These are phyloP conservation scores for Populus pruinosa DNA, from an alignment of 345 rosid genomes.

Conservation along the genomic window DNA sequence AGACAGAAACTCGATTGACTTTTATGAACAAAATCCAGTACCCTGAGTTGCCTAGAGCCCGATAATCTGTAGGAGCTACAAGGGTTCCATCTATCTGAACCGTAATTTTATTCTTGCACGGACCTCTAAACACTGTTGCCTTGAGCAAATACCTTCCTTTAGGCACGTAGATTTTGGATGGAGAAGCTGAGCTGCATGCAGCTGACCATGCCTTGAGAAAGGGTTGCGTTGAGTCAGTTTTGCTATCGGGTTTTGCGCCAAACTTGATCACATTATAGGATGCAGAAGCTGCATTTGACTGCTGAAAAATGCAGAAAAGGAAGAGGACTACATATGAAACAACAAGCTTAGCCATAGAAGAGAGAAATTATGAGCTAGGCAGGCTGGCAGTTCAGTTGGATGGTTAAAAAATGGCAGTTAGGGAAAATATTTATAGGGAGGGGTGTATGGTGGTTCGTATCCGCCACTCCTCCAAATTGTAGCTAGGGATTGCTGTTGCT, in stretches of 20 bases:
- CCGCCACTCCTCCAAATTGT: not conserved
- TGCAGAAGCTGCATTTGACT: constrained; percentile 11
- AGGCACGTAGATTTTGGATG: constrained; percentile 41
- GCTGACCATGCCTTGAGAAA: constrained; percentile 52
- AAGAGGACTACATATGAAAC: not conserved
- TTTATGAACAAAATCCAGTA: constrained; percentile 37
- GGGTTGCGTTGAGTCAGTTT: constrained; percentile 45
- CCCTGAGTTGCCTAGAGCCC: constrained; percentile 24
- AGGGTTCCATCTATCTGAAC: constrained; percentile 26
- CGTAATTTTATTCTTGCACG: constrained; percentile 21
- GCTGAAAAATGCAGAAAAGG: not conserved
- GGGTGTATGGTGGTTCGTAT: not conserved
- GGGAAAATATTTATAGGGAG: not conserved
- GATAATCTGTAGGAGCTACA: constrained; percentile 28
- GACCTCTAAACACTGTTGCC: constrained; percentile 19
- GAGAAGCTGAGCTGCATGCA: constrained; percentile 41
- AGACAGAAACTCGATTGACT: constrained; percentile 11
- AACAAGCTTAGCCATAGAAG: not conserved
- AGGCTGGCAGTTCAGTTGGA: not conserved
- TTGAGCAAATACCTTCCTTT: constrained; percentile 31
- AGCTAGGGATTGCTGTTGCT: not conserved
- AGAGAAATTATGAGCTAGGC: not conserved
- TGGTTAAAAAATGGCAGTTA: not conserved
- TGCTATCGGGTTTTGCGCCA: constrained; percentile 61
- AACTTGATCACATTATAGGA: constrained; percentile 45